phyloP scores from a whole-genome alignment of 2,329 filamentous ascomycete species.

The Aspergillus glaucus region DNA sequence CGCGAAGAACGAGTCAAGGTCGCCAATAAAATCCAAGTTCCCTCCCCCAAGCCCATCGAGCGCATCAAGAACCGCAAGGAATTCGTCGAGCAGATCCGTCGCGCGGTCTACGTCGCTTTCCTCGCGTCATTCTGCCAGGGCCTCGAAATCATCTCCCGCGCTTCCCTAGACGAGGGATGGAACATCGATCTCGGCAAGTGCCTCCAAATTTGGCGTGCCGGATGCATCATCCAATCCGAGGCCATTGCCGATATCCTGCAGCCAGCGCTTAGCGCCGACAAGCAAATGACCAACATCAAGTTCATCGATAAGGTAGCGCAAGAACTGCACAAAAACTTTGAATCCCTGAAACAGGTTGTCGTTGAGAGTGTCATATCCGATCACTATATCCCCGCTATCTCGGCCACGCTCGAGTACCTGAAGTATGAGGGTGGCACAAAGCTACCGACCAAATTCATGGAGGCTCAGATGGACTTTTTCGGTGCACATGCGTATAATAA shows the following conservation, averaged over 20 bases:
- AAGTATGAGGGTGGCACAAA: constrained; percentile 57
- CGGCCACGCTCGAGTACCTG: constrained; percentile 59
- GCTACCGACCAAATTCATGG: constrained; percentile 62
- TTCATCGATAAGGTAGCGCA: constrained; percentile 43
- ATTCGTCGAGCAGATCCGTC: constrained; percentile 54
- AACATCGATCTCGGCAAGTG: constrained; percentile 37
- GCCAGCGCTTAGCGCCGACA: constrained; percentile 20
- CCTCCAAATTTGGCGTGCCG: constrained; percentile 58
- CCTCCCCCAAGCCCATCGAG: constrained; percentile 31
- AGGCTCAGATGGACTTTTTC: constrained; percentile 66
- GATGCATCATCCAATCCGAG: constrained; percentile 66
- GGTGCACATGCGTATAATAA: constrained; percentile 60
- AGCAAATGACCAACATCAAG: constrained; percentile 31
- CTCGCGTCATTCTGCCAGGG: constrained; percentile 61
- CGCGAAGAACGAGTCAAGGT: constrained; percentile 50
- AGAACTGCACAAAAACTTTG: constrained; percentile 49
- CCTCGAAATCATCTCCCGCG: constrained; percentile 56
- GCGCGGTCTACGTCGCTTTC: constrained; percentile 57
- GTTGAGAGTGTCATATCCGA: constrained; percentile 51
- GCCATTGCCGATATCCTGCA: constrained; percentile 56
- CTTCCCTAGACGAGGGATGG: constrained; percentile 56
- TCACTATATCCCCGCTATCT: constrained; percentile 55
- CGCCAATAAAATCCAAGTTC: constrained; percentile 43
- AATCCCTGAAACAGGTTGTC: constrained; percentile 51
- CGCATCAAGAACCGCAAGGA: constrained; percentile 28